Base-by-base conservation (phyloP, 805 yeast genomes). In the Teunomyces pallodes region DNA sequence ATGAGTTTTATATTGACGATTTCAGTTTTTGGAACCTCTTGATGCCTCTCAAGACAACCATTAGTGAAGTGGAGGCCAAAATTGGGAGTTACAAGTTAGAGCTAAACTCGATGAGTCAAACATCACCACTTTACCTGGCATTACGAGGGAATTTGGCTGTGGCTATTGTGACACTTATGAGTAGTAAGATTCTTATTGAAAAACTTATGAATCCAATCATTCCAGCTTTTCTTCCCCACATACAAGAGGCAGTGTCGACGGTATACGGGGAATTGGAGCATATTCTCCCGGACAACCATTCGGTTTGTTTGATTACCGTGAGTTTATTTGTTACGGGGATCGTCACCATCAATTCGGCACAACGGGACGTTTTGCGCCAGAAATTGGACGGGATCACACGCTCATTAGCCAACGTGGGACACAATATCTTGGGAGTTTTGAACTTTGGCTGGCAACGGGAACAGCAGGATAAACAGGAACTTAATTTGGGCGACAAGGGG, bases 81-180 rank as follows among this genome's bases (percentile, higher is more conserved):
- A 41, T 44, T 17, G 41, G 40, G 17, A 35, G 46, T 3, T 46
- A 45, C 30, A 46, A 46, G 45, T 17, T 27, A 9, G 45, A 48
- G 9, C 26, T 45, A 7, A 51, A 39, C 5, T 6, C 40, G 2
- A 38, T 35, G 39, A 35, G 33, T 9, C 9, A 41, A 31, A 5
- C 16, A 16, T 24, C 39, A 20, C 10, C 26, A 36, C 46, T 50
- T 36, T 41, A 45, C 32, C 46, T 35, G 4, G 48, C 43, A n/a
- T 39, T 49, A 7, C 46, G 55, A 24, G 44, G 51, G 17, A 52
- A 49, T 29, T 45, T 52, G 52, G 51, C 55, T 2, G 52, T 50
- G 7, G 46, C 52, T 9, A 46, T 42, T 5, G 47, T 50, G 9
- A 42, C 47, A n/a, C 41, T 54, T 12, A 28, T 38, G 20, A 17